These are phyloP conservation scores for Fistulinella cinereoalba DNA, from an alignment of 1,284 basidiomycete genomes.

Conservation along the genomic window DNA sequence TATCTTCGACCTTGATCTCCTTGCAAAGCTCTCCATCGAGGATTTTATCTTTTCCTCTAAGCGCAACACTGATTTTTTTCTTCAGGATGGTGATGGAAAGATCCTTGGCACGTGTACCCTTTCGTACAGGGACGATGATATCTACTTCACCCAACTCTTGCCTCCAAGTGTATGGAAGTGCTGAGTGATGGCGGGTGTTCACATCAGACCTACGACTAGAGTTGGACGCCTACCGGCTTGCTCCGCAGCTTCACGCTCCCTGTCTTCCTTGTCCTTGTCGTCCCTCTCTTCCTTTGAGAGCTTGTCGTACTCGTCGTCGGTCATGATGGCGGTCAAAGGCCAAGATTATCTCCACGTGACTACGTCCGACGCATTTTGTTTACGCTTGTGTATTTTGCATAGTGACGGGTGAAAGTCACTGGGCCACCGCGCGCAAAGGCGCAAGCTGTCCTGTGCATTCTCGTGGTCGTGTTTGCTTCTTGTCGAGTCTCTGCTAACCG, in stretches of 20 bases:
- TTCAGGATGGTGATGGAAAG: conserved; percentile 76
- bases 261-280: conserved; percentile 64
- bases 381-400: conserved; percentile 28
- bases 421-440: conserved; percentile 10
- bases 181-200: conserved; percentile 38
- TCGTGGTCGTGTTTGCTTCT: conserved; percentile 13
- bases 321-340: conserved; percentile 30
- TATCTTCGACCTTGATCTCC: conserved; percentile 94
- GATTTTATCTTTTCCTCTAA: conserved; percentile 86
- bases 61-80: conserved; percentile 77
- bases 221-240: conserved; percentile 73
- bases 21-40: conserved; percentile 90
- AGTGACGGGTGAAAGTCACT: conserved; percentile 17
- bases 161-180: conserved; percentile 89
- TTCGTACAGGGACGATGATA: conserved; percentile 78
- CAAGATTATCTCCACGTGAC: conserved; percentile 33
- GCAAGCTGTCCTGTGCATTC: conserved; percentile 7
- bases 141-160: conserved; percentile 90
- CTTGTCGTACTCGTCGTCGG: conserved; percentile 70
- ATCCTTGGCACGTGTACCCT: conserved; percentile 81
- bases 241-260: conserved; percentile 70
- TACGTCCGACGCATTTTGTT: conserved; percentile 15
- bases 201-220: conserved; percentile 18
- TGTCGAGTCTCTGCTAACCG: conserved; percentile 4
- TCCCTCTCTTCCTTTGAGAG: conserved; percentile 77